These are phyloP conservation scores for Magnaporthiopsis rhizophila DNA, from an alignment of 2,329 filamentous ascomycete species.

Conservation along the genomic window DNA sequence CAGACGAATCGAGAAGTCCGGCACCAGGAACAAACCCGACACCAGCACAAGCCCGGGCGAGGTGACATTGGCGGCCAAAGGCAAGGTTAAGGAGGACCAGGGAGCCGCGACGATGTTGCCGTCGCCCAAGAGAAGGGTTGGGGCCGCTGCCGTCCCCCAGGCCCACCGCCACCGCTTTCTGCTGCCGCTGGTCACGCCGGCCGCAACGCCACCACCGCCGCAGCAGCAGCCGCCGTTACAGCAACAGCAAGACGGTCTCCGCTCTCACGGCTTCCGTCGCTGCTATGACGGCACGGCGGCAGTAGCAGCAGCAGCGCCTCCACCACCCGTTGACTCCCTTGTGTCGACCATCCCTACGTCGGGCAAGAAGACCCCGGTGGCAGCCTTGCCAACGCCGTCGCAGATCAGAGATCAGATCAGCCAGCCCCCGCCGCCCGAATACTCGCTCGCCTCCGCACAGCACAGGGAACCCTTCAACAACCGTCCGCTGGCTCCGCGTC, in stretches of 20 bases:
- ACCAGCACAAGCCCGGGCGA: constrained; percentile 1
- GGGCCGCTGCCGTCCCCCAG: too few relatives aligned
- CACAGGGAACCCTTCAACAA: constrained; percentile 25
- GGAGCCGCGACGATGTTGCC: not conserved
- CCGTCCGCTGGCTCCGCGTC: constrained; percentile 21
- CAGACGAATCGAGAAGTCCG: constrained; percentile 22
- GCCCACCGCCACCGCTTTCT: not conserved
- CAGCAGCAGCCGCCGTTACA: not conserved
- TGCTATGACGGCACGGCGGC: not conserved
- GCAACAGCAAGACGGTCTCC: not conserved
- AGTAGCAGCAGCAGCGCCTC: too few relatives aligned
- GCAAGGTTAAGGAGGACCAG: not conserved
- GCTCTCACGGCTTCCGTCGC: not conserved
- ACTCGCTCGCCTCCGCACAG: constrained; percentile 24
- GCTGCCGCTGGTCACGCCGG: too few relatives aligned
- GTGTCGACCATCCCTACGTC: not conserved
- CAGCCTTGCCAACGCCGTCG: constrained; percentile 1
- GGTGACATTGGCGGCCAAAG: not conserved
- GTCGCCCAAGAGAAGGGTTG: not conserved
- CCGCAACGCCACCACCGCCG: too few relatives aligned
- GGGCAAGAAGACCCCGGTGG: not conserved
- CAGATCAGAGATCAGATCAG: constrained; percentile 1
- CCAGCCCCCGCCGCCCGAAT: constrained; percentile 10
- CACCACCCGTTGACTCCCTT: too few relatives aligned
- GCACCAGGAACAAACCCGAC: not conserved